Percentiles rank a stretch among this genome's conserved stretches.
Conservation (phyloP, 192 early-diverging fungal genomes). For the Chytriomyces sp. region DNA sequence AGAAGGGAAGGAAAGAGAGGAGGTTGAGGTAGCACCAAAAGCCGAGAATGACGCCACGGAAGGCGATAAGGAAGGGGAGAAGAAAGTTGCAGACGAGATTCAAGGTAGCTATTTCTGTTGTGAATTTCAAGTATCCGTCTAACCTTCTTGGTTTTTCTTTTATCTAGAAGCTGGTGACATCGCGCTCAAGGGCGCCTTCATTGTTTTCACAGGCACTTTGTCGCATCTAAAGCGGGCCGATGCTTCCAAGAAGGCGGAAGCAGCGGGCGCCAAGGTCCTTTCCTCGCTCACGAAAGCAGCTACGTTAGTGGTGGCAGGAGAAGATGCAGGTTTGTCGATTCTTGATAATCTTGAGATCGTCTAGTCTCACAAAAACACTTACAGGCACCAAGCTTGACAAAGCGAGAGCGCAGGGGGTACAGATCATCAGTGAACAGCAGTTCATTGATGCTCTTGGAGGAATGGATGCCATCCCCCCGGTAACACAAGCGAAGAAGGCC, state of each 20-base stretch:
- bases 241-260: background rate
- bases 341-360: too few relatives aligned
- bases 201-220: slow-evolving; percentile 6
- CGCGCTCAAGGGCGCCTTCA: background rate
- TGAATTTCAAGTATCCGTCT: too few relatives aligned
- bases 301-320: slow-evolving; percentile 3
- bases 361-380: too few relatives aligned
- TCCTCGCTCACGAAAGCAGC: slow-evolving; percentile 1
- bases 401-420: background rate
- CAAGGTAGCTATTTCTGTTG: too few relatives aligned
- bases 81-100: too few relatives aligned
- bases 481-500: too few relatives aligned
- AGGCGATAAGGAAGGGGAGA: background rate
- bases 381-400: slow-evolving; percentile 12
- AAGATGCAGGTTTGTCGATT: slow-evolving; percentile 10
- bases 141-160: too few relatives aligned
- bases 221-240: background rate
- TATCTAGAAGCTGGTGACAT: too few relatives aligned
- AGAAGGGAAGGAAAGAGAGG: background rate
- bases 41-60: background rate
- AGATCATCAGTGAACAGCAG: background rate
- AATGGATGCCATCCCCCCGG: too few relatives aligned
- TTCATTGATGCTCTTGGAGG: background rate
- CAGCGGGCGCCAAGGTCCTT: background rate
- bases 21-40: background rate